These are phyloP conservation scores for Larix sibirica DNA, from an alignment of 83 land plant genomes.

Conservation along the genomic window DNA sequence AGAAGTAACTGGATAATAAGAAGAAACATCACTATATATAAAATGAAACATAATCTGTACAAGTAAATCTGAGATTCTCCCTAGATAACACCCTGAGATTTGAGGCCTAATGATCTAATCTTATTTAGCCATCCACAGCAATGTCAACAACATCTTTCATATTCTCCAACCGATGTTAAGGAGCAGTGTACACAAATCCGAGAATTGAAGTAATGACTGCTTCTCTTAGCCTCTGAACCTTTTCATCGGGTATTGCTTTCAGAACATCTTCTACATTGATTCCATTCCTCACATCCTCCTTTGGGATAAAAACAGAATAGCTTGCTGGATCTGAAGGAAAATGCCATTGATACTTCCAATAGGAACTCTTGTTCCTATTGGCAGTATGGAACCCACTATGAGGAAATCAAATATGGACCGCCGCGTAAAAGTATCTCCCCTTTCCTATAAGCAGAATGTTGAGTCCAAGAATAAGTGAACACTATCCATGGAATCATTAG, in stretches of 20 bases:
- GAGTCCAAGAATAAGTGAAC: conserved; percentile 65
- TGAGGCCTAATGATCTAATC: conserved; percentile 30
- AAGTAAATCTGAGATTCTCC: too few relatives aligned
- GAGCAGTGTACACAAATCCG: conserved; percentile 51
- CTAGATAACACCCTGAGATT: too few relatives aligned
- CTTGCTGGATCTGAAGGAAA: conserved; percentile 56
- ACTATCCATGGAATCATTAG: conserved; percentile 36
- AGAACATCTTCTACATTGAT: conserved; percentile 41
- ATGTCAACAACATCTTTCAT: conserved; percentile 69
- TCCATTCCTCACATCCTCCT: conserved; percentile 52
- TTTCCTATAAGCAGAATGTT: conserved; percentile 81
- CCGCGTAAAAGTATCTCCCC: conserved; percentile 87
- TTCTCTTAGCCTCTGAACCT: conserved; percentile 55
- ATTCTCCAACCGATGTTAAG: conserved; percentile 29
- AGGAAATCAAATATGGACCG: conserved; percentile 88
- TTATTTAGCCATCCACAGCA: conserved; percentile 65
- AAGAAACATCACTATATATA: too few relatives aligned
- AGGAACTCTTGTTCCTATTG: conserved; percentile 73
- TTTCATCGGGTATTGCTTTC: conserved; percentile 32
- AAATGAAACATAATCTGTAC: too few relatives aligned
- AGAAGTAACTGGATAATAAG: too few relatives aligned
- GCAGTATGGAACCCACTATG: conserved; percentile 86
- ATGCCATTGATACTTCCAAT: conserved; percentile 73
- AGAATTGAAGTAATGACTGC: conserved; percentile 59
- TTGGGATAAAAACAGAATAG: conserved; percentile 81